Conservation (phyloP, 2,329 filamentous ascomycete species). For the Scopulariopsis brevicaulis region DNA sequence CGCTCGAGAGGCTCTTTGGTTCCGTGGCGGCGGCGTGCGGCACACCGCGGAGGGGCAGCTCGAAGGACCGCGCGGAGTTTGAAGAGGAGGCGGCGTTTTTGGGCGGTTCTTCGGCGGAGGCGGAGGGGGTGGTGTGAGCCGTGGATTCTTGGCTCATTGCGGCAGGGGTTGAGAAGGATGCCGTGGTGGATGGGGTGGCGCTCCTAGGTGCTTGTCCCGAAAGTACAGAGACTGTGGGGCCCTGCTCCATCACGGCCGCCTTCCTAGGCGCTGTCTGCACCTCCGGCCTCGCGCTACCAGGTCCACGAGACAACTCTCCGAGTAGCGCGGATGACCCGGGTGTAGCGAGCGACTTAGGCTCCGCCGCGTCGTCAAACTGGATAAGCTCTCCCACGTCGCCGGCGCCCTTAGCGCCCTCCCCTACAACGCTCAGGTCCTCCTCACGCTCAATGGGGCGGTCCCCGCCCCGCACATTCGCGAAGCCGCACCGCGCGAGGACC, state of each 20-base stretch:
- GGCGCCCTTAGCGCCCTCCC: background rate
- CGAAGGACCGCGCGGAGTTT: background rate
- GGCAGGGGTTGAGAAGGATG: background rate
- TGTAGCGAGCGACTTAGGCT: background rate
- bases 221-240: background rate
- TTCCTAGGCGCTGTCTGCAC: background rate
- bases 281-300: background rate
- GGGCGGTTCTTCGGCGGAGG: background rate
- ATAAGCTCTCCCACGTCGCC: background rate
- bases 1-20: background rate
- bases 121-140: background rate
- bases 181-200: background rate
- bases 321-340: background rate
- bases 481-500: conserved; percentile 40
- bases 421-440: conserved; percentile 19
- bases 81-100: background rate
- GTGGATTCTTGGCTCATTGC: background rate
- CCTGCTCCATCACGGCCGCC: background rate
- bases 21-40: background rate
- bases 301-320: background rate
- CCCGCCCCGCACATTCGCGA: conserved; percentile 31
- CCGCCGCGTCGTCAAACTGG: background rate
- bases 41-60: background rate
- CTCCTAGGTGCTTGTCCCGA: background rate
- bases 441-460: conserved; percentile 36